phyloP scores from a whole-genome alignment of 148 eudicot genomes.

The Polygonum maritimum region DNA sequence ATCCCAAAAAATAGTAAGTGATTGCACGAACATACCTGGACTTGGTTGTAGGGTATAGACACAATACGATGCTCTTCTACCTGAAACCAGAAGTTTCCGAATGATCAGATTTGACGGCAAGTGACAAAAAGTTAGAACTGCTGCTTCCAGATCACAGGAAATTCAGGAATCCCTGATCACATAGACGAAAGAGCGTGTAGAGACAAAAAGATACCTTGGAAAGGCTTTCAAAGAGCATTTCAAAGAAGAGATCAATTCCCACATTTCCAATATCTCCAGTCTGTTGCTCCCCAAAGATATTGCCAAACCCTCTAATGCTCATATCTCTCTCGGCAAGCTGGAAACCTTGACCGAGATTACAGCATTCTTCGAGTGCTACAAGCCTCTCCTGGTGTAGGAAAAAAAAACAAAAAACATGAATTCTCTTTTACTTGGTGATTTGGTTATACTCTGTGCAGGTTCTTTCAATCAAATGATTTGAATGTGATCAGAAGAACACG shows the following conservation, averaged over 20 bases:
- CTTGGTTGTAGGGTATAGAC: constrained; percentile 67
- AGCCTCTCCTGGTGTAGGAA: constrained; percentile 60
- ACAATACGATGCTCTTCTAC: constrained; percentile 78
- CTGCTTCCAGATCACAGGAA: too few species aligned
- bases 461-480: neutral
- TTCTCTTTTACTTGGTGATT: neutral
- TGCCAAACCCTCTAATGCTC: constrained; percentile 97
- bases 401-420: neutral
- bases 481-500: constrained; percentile 10
- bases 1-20: neutral
- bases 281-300: constrained; percentile 97
- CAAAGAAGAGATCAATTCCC: constrained; percentile 87
- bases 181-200: neutral
- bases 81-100: constrained; percentile 25
- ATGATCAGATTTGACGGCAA: neutral
- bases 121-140: neutral
- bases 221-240: constrained; percentile 97
- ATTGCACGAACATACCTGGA: constrained; percentile 53
- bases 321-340: constrained; percentile 98
- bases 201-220: constrained; percentile 47
- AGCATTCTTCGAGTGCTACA: constrained; percentile 88
- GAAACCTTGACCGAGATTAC: constrained; percentile 95
- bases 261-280: constrained; percentile 98
- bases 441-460: neutral
- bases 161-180: neutral